Evolutionary conservation across 1,139 yeast genomes (phyloP).

Genomic region (Diutina rugosa): DNA sequence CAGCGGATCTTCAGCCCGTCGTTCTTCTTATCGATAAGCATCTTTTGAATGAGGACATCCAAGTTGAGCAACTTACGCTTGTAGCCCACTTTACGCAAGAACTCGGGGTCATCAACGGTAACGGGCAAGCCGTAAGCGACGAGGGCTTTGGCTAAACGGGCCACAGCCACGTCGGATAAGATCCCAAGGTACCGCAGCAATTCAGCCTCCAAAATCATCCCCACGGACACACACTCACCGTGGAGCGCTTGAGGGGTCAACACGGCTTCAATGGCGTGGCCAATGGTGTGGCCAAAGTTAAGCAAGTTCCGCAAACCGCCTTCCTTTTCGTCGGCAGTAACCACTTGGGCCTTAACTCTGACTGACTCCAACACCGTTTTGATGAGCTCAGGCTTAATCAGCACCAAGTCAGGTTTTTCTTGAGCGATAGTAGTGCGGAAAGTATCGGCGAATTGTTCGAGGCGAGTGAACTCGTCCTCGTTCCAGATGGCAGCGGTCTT

Average conservation of each 20-base stretch:
- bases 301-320: conserved; percentile 85
- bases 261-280: conserved; percentile 96
- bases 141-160: conserved; percentile 74
- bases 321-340: conserved; percentile 89
- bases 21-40: conserved; percentile 94
- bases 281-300: conserved; percentile 95
- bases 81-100: conserved; percentile 56
- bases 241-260: conserved; percentile 92
- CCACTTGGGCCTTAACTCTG: conserved; percentile 87
- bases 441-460: conserved; percentile 60
- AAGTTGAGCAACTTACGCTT: conserved; percentile 53
- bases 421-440: conserved; percentile 49
- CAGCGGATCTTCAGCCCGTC: conserved; percentile 86
- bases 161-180: conserved; percentile 85
- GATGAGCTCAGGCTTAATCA: conserved; percentile 62
- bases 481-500: conserved; percentile 99
- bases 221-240: conserved; percentile 95
- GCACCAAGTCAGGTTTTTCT: conserved; percentile 38
- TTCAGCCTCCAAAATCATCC: conserved; percentile 92
- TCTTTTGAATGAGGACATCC: conserved; percentile 59
- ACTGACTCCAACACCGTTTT: conserved; percentile 79
- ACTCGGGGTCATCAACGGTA: conserved; percentile 52
- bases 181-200: conserved; percentile 82
- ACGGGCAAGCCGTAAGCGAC: conserved; percentile 80
- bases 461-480: conserved; percentile 70